Evolutionary conservation across 192 early-diverging fungal species (phyloP).

Genomic region (Coemansia sp.): DNA sequence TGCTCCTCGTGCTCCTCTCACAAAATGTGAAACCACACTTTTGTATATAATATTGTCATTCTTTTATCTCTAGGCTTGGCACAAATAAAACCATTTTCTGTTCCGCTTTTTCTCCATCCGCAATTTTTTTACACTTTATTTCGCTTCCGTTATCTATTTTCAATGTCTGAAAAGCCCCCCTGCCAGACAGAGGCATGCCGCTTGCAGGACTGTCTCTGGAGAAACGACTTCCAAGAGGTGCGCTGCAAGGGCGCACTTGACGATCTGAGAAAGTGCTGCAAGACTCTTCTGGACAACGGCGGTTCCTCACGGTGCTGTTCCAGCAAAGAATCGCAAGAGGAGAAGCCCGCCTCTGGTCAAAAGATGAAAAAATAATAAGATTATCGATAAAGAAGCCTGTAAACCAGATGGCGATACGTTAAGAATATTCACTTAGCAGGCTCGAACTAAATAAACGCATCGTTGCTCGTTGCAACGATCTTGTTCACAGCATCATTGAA

Average conservation of each 20-base stretch:
- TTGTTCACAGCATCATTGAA: constrained; percentile 25
- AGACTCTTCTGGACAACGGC: constrained; percentile 23
- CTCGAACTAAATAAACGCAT: constrained; percentile 3
- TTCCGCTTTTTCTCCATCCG: neutral
- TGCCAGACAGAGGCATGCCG: constrained; percentile 50
- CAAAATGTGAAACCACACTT: constrained; percentile 5
- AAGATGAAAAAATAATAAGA: constrained; percentile 2
- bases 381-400: constrained; percentile 1
- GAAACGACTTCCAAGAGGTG: constrained; percentile 48
- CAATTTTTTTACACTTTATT: neutral
- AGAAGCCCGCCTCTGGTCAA: neutral
- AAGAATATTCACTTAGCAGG: neutral
- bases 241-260: constrained; percentile 34
- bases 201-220: constrained; percentile 50
- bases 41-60: neutral
- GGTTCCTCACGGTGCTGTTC: constrained; percentile 49
- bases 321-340: constrained; percentile 6
- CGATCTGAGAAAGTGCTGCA: constrained; percentile 44
- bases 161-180: constrained; percentile 32
- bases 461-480: constrained; percentile 11
- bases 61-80: too few species aligned
- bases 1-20: neutral
- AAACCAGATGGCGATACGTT: neutral
- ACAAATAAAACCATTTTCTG: too few species aligned
- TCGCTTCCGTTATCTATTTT: neutral